Base-by-base conservation (phyloP, 2,329 filamentous ascomycete genomes). In the Zarea fungicola region DNA sequence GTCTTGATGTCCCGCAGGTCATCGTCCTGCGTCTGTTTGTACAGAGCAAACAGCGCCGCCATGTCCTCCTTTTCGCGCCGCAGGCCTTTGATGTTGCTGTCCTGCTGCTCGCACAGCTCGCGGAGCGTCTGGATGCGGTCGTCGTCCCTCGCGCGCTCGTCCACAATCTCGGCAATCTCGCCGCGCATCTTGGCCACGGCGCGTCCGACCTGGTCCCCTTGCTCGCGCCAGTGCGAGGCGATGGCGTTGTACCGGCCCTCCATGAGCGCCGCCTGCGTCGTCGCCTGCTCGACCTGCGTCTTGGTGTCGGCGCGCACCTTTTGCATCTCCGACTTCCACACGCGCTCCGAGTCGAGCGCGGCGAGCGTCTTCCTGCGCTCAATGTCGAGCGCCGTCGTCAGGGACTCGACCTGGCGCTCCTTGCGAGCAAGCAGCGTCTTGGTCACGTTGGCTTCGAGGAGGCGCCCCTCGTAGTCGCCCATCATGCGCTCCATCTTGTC, bases 71-170 rank as follows among this genome's bases (percentile, higher is more conserved):
- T 86, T 58, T 85, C 77, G 42, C 75, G 73, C 50, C 69, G 67
- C 21, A 84, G 68, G 51, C 80, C 73, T 49, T 78, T 77, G 51
- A 87, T 76, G 57, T 88, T 86, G 58, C 77, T 75, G 55, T 86
- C 78, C 61, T 89, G 82, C 65, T 90, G 85, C 55, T 89, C 84
- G 62, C 81, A 84, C 26, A 90, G 73, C 51, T 87, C 81, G 44
- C 81, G 75, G 43, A 89, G 70, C 26, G 78, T 81, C 52, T 71
- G 74, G 56, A 86, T 82, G 65, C 77, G 81, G 60, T 78, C 75
- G 57, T 84, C 80, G 58, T 87, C 83, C 44, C 69, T 70, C 53
- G 67, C 72, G 50, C 81, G 71, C 58, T 83, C 77, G 32, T 75
- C 70, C 40, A 76, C 70, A 32, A 87, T 65, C 9, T 63, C 64